A percentile compares a stretch with the other conserved stretches of the same genome.
These are phyloP conservation scores for Massariosphaeria phaeospora DNA, from an alignment of 495 filamentous ascomycete species.

Conservation along the genomic window DNA sequence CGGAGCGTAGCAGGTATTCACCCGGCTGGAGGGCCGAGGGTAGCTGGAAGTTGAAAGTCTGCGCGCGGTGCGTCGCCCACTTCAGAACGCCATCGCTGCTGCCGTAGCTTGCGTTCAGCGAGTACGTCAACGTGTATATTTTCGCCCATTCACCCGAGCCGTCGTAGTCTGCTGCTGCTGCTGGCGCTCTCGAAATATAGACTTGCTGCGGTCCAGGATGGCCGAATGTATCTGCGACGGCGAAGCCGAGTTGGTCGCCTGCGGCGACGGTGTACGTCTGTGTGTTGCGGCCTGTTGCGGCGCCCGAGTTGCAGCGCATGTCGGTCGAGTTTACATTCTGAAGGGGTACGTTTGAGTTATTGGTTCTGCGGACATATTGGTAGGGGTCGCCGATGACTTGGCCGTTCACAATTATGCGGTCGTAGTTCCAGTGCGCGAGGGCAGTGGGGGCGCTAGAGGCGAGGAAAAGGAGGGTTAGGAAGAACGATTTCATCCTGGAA, in stretches of 20 bases:
- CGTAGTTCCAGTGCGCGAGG: conserved; percentile 29
- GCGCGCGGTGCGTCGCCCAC: conserved; percentile 10
- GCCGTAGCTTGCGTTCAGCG: conserved; percentile 6
- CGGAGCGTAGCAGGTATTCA: conserved; percentile 18
- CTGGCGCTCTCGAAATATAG: conserved; percentile 35
- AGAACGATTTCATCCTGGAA: too few relatives aligned
- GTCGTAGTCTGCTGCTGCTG: conserved; percentile 30
- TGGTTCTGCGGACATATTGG: conserved; percentile 21
- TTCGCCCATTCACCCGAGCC: conserved; percentile 40
- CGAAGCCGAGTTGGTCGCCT: conserved; percentile 13
- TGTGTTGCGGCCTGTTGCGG: background rate
- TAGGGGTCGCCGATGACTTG: conserved; percentile 20
- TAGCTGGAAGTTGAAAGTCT: conserved; percentile 13
- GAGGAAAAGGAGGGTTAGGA: too few relatives aligned
- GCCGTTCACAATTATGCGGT: conserved; percentile 26
- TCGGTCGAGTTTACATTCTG: conserved; percentile 19
- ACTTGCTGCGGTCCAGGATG: conserved; percentile 27
- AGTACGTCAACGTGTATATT: conserved; percentile 32
- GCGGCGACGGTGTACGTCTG: conserved; percentile 11
- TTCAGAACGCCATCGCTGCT: conserved; percentile 5
- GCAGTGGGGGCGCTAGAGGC: too few relatives aligned
- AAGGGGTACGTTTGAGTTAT: conserved; percentile 17
- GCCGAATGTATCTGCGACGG: conserved; percentile 4
- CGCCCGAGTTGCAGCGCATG: conserved; percentile 24
- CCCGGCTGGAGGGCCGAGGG: conserved; percentile 6